These are phyloP conservation scores for Hippophae tibetana DNA, from an alignment of 306 rosid genomes.

Conservation along the genomic window DNA sequence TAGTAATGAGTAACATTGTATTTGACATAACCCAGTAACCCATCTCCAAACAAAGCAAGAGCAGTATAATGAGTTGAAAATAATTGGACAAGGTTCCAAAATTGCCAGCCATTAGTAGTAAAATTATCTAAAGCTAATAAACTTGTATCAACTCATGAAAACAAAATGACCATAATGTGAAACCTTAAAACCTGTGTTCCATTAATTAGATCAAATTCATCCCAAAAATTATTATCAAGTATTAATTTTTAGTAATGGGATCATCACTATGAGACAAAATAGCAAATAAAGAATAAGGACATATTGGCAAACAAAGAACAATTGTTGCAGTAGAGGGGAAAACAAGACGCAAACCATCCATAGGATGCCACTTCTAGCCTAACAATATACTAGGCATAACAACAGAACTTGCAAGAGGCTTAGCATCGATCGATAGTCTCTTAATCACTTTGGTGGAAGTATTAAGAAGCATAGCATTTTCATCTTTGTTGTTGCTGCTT, in stretches of 20 bases:
- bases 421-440: no score
- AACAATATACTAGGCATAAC: no score
- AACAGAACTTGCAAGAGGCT: no score
- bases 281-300: not conserved
- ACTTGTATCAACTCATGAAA: not conserved
- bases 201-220: not conserved
- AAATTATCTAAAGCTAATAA: not conserved
- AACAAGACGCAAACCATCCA: conserved; percentile 84
- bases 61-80: conserved; percentile 15
- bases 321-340: conserved; percentile 74
- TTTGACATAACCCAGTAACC: conserved; percentile 28
- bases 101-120: not conserved
- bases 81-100: conserved; percentile 21
- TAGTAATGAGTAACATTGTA: conserved; percentile 34
- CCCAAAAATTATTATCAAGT: no score
- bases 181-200: not conserved
- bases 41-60: conserved; percentile 26
- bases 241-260: no score
- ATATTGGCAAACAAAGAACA: conserved; percentile 53
- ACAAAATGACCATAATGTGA: not conserved
- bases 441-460: no score
- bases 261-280: not conserved
- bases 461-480: no score
- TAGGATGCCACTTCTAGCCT: conserved; percentile 38
- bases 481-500: no score